A percentile compares a stretch with the other conserved stretches of the same genome.
phyloP scores from a whole-genome alignment of 208 protist species.

The Leishmania mexicana region DNA sequence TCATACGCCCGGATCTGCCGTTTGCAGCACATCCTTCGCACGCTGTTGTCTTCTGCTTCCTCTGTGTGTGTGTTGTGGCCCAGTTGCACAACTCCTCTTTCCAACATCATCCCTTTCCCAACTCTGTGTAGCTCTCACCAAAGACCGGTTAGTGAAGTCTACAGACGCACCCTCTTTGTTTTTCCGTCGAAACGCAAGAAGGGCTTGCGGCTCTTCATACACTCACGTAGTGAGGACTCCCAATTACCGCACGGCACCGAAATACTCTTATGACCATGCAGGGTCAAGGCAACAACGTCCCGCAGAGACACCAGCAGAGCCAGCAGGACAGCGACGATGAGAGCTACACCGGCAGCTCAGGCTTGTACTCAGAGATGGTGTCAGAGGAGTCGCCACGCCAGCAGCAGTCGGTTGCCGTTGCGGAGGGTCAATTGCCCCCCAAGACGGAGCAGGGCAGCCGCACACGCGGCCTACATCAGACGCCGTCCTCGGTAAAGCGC shows the following conservation, averaged over 20 bases:
- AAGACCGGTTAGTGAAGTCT: background rate
- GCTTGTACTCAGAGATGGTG: slow-evolving; percentile 14
- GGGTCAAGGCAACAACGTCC: slow-evolving; percentile 18
- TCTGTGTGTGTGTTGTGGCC: background rate
- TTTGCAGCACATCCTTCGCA: background rate
- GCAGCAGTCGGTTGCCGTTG: background rate
- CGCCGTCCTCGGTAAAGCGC: background rate
- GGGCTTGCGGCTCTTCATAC: background rate
- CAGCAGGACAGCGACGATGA: slow-evolving; percentile 19
- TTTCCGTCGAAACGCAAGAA: background rate
- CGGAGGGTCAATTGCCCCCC: background rate
- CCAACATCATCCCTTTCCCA: too few species aligned
- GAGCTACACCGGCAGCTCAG: slow-evolving; percentile 31
- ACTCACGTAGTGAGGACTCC: background rate
- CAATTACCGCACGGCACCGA: background rate
- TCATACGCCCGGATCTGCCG: background rate
- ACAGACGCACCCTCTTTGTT: background rate
- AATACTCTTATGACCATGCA: slow-evolving; percentile 1
- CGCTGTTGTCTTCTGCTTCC: background rate
- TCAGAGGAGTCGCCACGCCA: background rate
- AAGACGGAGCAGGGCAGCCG: background rate
- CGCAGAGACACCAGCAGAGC: slow-evolving; percentile 1
- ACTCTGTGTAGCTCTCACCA: background rate
- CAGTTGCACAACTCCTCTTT: background rate
- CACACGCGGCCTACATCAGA: background rate